Conservation (phyloP, 768 basidiomycete species). For the Cystobasidium tubakii region DNA sequence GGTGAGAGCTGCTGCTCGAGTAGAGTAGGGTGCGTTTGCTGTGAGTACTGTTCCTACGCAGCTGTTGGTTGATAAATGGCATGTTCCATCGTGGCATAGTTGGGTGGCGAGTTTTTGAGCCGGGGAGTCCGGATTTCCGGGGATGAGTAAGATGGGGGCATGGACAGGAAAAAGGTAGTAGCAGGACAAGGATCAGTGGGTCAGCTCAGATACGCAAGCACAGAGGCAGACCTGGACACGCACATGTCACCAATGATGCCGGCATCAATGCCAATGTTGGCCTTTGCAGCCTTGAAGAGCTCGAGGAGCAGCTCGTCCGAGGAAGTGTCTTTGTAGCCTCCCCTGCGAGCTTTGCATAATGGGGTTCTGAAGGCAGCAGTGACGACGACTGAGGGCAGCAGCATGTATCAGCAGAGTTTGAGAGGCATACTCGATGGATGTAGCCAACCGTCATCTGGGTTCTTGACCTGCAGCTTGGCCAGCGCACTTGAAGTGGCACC, state of each 20-base stretch:
- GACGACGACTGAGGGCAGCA: constrained; percentile 33
- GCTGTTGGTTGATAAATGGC: constrained; percentile 9
- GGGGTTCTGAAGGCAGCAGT: constrained; percentile 29
- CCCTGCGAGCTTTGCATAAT: constrained; percentile 34
- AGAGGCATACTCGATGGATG: too few species aligned
- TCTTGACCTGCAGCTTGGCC: constrained; percentile 25
- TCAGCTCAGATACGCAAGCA: neutral
- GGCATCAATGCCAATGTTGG: constrained; percentile 26
- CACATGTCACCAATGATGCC: constrained; percentile 33
- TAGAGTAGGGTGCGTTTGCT: constrained; percentile 47
- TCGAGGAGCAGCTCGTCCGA: constrained; percentile 27
- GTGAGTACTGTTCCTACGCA: constrained; percentile 61
- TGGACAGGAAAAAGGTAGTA: too few species aligned
- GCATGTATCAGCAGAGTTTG: neutral
- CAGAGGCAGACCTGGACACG: neutral
- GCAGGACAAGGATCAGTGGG: constrained; percentile 9
- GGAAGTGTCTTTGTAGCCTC: constrained; percentile 34
- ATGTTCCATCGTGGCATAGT: too few species aligned
- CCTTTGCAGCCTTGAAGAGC: constrained; percentile 32
- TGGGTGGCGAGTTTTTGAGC: too few species aligned
- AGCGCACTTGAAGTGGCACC: constrained; percentile 18
- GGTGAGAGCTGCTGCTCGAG: constrained; percentile 84
- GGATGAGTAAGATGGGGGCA: neutral
- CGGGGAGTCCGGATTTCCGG: neutral
- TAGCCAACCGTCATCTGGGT: constrained; percentile 30